These are phyloP conservation scores for Zygnema circumcarinatum DNA, from an alignment of 139 green algal genomes.

Conservation along the genomic window DNA sequence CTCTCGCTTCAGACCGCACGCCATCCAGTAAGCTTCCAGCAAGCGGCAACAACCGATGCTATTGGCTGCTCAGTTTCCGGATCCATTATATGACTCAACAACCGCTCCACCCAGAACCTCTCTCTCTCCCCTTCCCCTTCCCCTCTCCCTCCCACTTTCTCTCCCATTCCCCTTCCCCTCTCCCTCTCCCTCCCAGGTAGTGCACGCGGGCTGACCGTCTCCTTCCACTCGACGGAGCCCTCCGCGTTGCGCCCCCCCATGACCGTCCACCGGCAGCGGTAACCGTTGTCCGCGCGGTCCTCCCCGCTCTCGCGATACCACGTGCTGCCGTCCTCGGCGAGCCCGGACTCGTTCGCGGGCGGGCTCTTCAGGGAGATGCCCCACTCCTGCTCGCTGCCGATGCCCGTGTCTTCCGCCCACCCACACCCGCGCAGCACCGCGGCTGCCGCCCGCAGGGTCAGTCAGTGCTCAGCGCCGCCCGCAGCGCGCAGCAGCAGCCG, in stretches of 20 bases:
- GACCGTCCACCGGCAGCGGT: constrained; percentile 78
- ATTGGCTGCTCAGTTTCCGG: too few species aligned
- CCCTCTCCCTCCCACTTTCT: too few species aligned
- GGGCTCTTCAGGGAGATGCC: constrained; percentile 34
- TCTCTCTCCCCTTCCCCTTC: too few species aligned
- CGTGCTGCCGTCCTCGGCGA: constrained; percentile 52
- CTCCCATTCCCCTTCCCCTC: too few species aligned
- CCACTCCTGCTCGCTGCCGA: constrained; percentile 52
- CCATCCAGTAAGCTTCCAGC: too few species aligned
- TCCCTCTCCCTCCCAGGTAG: too few species aligned
- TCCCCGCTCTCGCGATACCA: constrained; percentile 67
- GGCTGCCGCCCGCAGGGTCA: neutral
- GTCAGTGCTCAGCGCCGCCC: neutral
- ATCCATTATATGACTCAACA: too few species aligned
- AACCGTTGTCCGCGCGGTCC: constrained; percentile 78
- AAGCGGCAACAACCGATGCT: too few species aligned
- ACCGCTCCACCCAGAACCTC: too few species aligned
- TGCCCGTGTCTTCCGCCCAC: constrained; percentile 47
- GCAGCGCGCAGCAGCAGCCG: neutral
- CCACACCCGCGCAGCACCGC: constrained; percentile 4
- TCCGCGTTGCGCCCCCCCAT: constrained; percentile 66
- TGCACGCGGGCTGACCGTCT: constrained; percentile 57
- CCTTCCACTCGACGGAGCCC: constrained; percentile 48
- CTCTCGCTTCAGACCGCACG: too few species aligned
- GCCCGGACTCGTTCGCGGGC: constrained; percentile 41